Conservation (phyloP, 768 basidiomycete genomes). For the Tylopilus subfusipes region DNA sequence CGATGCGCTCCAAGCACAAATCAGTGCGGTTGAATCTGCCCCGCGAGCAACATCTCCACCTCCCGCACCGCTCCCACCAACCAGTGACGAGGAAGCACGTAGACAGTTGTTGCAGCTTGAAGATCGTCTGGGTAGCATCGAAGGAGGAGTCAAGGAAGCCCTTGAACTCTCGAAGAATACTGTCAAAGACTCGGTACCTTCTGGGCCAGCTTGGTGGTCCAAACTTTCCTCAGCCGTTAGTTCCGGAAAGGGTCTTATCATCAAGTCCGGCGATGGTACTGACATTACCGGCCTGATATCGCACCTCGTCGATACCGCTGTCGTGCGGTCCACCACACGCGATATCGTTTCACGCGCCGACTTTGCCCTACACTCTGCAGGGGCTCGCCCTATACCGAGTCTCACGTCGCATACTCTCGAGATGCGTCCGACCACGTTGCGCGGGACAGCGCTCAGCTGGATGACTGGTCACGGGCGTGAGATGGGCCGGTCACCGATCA, state of each 20-base stretch:
- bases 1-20: constrained; percentile 46
- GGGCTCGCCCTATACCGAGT: constrained; percentile 74
- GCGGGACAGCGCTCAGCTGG: constrained; percentile 47
- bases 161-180: constrained; percentile 59
- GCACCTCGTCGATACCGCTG: constrained; percentile 72
- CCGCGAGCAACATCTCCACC: constrained; percentile 18
- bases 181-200: constrained; percentile 35
- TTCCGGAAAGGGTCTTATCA: constrained; percentile 47
- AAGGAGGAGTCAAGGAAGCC: constrained; percentile 66
- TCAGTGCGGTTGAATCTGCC: constrained; percentile 29
- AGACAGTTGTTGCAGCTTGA: constrained; percentile 55
- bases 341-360: constrained; percentile 82
- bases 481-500: constrained; percentile 78
- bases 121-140: constrained; percentile 56
- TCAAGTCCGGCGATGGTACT: constrained; percentile 74
- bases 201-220: constrained; percentile 65
- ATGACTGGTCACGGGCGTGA: constrained; percentile 61
- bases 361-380: constrained; percentile 80
- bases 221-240: constrained; percentile 50
- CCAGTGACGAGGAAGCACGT: constrained; percentile 55
- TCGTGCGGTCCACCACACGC: constrained; percentile 61
- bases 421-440: constrained; percentile 50
- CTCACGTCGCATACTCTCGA: constrained; percentile 82
- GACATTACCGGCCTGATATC: constrained; percentile 69
- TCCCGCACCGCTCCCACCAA: constrained; percentile 12